Evolutionary conservation across 176 grass and related monocot genomes (phyloP).

Genomic region (Aegilops tauschii): DNA sequence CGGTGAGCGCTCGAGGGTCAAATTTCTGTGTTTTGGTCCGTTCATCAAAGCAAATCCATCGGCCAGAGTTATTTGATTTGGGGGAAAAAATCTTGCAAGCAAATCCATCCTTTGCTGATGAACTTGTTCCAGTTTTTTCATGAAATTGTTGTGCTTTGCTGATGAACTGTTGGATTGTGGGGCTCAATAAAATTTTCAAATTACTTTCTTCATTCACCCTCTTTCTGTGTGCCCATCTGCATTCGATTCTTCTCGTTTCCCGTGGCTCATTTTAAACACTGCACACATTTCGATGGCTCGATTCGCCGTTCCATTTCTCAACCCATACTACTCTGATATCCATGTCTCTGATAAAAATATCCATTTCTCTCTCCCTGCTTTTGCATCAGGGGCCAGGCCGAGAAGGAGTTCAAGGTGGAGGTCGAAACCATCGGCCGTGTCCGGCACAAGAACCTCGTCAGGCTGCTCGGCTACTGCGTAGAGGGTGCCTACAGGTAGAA

Average conservation of each 20-base stretch:
- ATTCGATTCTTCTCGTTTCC: constrained; percentile 33
- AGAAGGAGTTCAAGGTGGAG: constrained; percentile 98
- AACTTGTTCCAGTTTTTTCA: neutral
- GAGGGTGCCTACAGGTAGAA: constrained; percentile 90
- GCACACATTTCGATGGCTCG: constrained; percentile 27
- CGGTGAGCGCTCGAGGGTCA: neutral
- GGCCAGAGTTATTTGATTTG: neutral
- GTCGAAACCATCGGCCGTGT: constrained; percentile 92
- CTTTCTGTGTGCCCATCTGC: constrained; percentile 12
- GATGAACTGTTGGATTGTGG: constrained; percentile 25
- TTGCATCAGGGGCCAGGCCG: constrained; percentile 75
- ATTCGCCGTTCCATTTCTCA: constrained; percentile 11
- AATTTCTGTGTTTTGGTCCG: neutral
- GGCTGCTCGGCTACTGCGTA: constrained; percentile 87
- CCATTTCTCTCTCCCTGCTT: neutral
- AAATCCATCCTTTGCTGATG: neutral
- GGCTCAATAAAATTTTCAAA: constrained; percentile 53
- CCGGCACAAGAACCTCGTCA: constrained; percentile 95
- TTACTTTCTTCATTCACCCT: constrained; percentile 28
- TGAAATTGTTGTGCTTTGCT: neutral
- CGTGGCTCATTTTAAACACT: constrained; percentile 26
- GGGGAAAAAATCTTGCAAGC: neutral
- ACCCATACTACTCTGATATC: neutral
- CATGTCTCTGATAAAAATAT: constrained; percentile 1
- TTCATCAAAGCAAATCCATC: neutral